Evolutionary conservation across 2,329 filamentous ascomycete species (phyloP), one percentile per base, ranked within the genome.

Genomic region (Neophaeococcomyces mojaviensis): DNA sequence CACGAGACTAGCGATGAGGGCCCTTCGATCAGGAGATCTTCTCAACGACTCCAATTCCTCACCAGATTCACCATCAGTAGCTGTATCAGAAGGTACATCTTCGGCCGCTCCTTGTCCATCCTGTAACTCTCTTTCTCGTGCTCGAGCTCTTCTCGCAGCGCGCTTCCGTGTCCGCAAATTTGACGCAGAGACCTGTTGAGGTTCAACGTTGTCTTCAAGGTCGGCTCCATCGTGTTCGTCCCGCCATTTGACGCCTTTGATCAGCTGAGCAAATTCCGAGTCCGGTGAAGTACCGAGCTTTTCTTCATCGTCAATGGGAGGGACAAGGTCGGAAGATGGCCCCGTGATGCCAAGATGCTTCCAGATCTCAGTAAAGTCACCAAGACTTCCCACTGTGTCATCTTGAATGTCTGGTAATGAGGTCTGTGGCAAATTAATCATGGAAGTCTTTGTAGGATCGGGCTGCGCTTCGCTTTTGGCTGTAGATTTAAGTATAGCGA

Each of bases 191-290:
- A 38, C 33, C 28, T 34, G 28, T 36, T 53, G 38, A 9, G 49
- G 38, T 24, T 54, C 51, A 22, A 58, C 52, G 39, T 59, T 57
- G 46, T 60, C 59, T 48, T 59, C 58, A 10, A 61, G 49, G 46
- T 60, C 57, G 19, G 54, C 55, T 15, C 57, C 60, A 35, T 59
- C 54, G n/a, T 54, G 28, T 45, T 62, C 59, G 43, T 63, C 60
- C 18, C 54, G 57, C 60, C 60, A 61, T n/a, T 53, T 55, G 22
- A 62, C 57, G 4, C 34, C 57, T 49, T 61, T 61, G 22, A 46
- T 51, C 42, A 55, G 40, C 20, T 50, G 52, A 20, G 46, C 42
- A 31, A 47, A 26, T 18, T 55, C 52, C 16, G 49, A 34, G 16
- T 26, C 39, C 13, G 28, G 12, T n/a, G 46, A 37, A 12, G 12